These are phyloP conservation scores for Purpureocillium lavendulum DNA, from an alignment of 2,329 filamentous ascomycete genomes.

Conservation along the genomic window DNA sequence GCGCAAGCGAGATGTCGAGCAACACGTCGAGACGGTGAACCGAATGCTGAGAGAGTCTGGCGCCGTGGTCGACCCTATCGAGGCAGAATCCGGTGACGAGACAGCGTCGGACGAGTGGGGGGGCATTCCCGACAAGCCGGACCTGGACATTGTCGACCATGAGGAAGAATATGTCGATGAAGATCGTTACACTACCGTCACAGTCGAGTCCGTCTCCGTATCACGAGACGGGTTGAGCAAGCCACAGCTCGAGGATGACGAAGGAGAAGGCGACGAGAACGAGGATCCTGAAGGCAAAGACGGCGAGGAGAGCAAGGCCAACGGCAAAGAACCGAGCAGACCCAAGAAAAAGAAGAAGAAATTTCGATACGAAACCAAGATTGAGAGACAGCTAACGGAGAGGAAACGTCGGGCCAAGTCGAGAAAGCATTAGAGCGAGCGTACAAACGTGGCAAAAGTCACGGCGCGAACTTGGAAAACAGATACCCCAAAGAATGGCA, in stretches of 20 bases:
- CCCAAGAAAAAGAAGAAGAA: slow-evolving; percentile 80
- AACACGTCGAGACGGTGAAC: slow-evolving; percentile 72
- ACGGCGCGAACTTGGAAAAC: slow-evolving; percentile 3
- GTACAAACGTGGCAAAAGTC: neutral
- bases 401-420: slow-evolving; percentile 62
- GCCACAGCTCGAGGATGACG: slow-evolving; percentile 28
- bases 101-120: slow-evolving; percentile 50
- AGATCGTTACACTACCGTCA: slow-evolving; percentile 91
- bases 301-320: slow-evolving; percentile 22
- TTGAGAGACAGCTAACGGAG: slow-evolving; percentile 67
- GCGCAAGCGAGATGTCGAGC: slow-evolving; percentile 70
- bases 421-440: neutral
- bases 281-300: slow-evolving; percentile 14
- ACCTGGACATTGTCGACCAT: slow-evolving; percentile 55
- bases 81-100: slow-evolving; percentile 31
- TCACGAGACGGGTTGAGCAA: slow-evolving; percentile 64
- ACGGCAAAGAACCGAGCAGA: slow-evolving; percentile 20
- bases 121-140: slow-evolving; percentile 49
- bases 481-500: slow-evolving; percentile 22
- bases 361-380: slow-evolving; percentile 87
- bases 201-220: slow-evolving; percentile 79
- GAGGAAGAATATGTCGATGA: slow-evolving; percentile 96
- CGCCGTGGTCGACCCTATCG: slow-evolving; percentile 28
- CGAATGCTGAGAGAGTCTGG: slow-evolving; percentile 56
- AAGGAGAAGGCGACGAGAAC: slow-evolving; percentile 26